phyloP scores from a whole-genome alignment of 805 yeast genomes.

The Barnettozyma populi region DNA sequence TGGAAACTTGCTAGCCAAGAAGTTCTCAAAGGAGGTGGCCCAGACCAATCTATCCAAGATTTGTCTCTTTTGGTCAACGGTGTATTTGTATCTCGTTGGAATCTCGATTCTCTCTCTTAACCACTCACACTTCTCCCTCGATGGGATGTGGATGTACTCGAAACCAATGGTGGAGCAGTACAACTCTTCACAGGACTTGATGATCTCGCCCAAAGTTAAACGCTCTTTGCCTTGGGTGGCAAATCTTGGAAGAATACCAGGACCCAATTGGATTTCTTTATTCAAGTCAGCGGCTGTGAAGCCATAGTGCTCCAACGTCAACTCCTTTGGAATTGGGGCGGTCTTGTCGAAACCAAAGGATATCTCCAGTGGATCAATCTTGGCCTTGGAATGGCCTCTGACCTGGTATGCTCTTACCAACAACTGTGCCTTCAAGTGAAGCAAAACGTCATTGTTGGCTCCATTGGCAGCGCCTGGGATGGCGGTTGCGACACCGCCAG shows the following conservation, averaged over 20 bases:
- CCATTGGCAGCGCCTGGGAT: slow-evolving; percentile 37
- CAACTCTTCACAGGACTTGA: slow-evolving; percentile 70
- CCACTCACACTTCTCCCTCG: slow-evolving; percentile 96
- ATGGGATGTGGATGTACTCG: slow-evolving; percentile 95
- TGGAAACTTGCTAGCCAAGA: slow-evolving; percentile 93
- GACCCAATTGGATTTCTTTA: slow-evolving; percentile 84
- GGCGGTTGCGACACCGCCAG: slow-evolving; percentile 66
- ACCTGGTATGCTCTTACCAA: slow-evolving; percentile 98
- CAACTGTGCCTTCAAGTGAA: slow-evolving; percentile 92
- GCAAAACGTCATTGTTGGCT: slow-evolving; percentile 53
- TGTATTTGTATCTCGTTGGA: slow-evolving; percentile 77
- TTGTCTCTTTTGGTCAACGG: slow-evolving; percentile 89
- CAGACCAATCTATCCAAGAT: slow-evolving; percentile 94
- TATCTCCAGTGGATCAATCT: slow-evolving; percentile 91
- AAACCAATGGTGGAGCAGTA: slow-evolving; percentile 89
- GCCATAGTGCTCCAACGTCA: slow-evolving; percentile 88
- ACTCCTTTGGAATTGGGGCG: slow-evolving; percentile 66
- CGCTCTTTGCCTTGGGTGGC: slow-evolving; percentile 54
- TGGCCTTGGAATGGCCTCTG: slow-evolving; percentile 94
- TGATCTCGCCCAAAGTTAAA: slow-evolving; percentile 72
- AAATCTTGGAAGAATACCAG: slow-evolving; percentile 94
- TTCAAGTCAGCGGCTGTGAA: slow-evolving; percentile 83
- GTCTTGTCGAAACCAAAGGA: slow-evolving; percentile 66
- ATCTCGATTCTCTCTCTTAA: slow-evolving; percentile 93
- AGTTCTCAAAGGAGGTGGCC: slow-evolving; percentile 91